phyloP scores from a whole-genome alignment of 495 filamentous ascomycete species.

The Letharia columbiana region DNA sequence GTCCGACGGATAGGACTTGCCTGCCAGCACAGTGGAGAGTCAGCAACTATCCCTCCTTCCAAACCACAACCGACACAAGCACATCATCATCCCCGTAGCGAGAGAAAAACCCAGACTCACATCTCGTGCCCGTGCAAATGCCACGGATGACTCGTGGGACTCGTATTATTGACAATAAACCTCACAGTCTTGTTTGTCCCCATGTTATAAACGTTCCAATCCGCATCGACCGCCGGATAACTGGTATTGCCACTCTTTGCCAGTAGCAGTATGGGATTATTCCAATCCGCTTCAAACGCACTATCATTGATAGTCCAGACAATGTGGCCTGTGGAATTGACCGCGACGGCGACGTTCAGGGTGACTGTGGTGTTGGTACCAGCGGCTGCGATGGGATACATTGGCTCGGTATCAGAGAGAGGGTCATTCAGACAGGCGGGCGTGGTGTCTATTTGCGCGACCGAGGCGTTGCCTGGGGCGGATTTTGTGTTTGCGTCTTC shows the following conservation, averaged over 20 bases:
- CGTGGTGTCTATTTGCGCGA: conserved; percentile 16
- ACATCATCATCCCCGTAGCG: neutral
- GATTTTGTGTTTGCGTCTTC: conserved; percentile 27
- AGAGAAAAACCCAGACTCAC: neutral
- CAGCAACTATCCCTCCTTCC: neutral
- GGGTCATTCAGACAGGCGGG: conserved; percentile 29
- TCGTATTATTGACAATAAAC: conserved; percentile 16
- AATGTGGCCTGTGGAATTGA: conserved; percentile 27
- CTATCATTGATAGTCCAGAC: conserved; percentile 29
- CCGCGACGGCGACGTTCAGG: conserved; percentile 24
- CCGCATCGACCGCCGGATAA: conserved; percentile 17
- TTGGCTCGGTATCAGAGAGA: conserved; percentile 27
- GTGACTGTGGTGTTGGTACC: conserved; percentile 26
- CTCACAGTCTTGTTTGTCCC: conserved; percentile 14
- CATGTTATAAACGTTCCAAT: conserved; percentile 20
- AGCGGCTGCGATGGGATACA: conserved; percentile 20
- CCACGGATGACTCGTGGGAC: conserved; percentile 16
- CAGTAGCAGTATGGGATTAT: conserved; percentile 31
- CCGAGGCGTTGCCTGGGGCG: conserved; percentile 18
- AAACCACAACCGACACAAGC: neutral
- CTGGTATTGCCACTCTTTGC: conserved; percentile 29
- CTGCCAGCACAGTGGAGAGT: neutral
- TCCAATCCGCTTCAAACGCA: conserved; percentile 31
- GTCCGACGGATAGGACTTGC: conserved; percentile 13
- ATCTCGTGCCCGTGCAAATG: conserved; percentile 22